Percentiles rank a stretch among this genome's conserved stretches.
Evolutionary conservation across 805 yeast genomes (phyloP).

Genomic region (Debaryomyces maramus): DNA sequence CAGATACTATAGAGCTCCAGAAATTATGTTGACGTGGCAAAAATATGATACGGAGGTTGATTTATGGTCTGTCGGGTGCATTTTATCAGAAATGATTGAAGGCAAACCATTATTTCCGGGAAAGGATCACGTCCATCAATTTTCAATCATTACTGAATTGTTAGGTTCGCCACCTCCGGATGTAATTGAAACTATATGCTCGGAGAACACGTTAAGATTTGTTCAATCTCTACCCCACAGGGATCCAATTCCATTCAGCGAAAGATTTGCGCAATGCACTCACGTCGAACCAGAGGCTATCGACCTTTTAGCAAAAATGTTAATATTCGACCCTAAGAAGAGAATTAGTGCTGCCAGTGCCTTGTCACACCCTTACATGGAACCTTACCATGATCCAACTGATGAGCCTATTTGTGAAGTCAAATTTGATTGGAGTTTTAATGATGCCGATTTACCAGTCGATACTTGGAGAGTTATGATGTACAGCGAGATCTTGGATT

Average conservation of each 20-base stretch:
- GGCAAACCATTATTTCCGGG: constrained; percentile 98
- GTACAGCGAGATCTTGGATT: constrained; percentile 95
- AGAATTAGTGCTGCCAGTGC: constrained; percentile 93
- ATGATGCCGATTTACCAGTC: constrained; percentile 95
- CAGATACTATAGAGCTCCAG: constrained; percentile 95
- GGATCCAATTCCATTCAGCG: constrained; percentile 85
- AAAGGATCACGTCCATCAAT: constrained; percentile 97
- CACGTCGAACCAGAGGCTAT: constrained; percentile 81
- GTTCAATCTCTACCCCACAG: constrained; percentile 91
- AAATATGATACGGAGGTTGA: constrained; percentile 96
- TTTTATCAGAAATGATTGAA: constrained; percentile 95
- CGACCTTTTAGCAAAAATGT: constrained; percentile 83
- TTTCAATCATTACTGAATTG: constrained; percentile 92
- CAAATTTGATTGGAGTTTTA: constrained; percentile 96
- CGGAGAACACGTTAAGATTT: constrained; percentile 91
- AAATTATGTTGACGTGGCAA: constrained; percentile 98
- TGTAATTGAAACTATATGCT: constrained; percentile 92
- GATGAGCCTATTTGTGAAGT: constrained; percentile 95
- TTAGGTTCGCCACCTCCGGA: constrained; percentile 96
- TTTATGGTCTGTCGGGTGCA: constrained; percentile 97
- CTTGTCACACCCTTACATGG: constrained; percentile 83
- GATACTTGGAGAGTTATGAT: constrained; percentile 99
- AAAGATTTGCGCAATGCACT: constrained; percentile 65
- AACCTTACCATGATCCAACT: constrained; percentile 94
- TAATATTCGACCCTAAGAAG: constrained; percentile 92